A percentile compares a stretch with the other conserved stretches of the same genome.
Conservation (phyloP, 495 filamentous ascomycete genomes). For the Hypoxylon lenormandii region DNA sequence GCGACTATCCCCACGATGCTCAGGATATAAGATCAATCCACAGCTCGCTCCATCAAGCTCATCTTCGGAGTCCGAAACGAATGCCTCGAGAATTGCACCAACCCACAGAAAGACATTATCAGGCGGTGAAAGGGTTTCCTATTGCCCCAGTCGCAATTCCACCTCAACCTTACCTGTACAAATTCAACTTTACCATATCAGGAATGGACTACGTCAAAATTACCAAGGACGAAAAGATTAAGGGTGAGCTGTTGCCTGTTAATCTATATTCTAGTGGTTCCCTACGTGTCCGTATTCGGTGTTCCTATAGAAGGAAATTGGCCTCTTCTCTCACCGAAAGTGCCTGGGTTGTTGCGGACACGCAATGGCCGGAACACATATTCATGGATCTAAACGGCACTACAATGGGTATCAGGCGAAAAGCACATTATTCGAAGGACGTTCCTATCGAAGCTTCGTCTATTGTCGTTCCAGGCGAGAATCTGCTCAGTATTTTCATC, state of each 20-base stretch:
- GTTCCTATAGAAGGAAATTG: conserved; percentile 41
- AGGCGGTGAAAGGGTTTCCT: conserved; percentile 60
- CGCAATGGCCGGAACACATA: conserved; percentile 77
- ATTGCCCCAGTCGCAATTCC: conserved; percentile 55
- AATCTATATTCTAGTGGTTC: conserved; percentile 54
- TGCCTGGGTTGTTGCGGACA: conserved; percentile 72
- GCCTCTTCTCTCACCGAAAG: conserved; percentile 46
- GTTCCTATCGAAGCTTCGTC: conserved; percentile 78
- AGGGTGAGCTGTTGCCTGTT: conserved; percentile 42
- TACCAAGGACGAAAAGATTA: conserved; percentile 20
- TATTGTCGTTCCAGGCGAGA: conserved; percentile 64
- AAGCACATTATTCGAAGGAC: conserved; percentile 77
- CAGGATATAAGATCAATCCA: conserved; percentile 60
- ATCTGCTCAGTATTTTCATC: conserved; percentile 68
- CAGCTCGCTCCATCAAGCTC: conserved; percentile 68
- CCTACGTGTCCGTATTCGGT: conserved; percentile 56
- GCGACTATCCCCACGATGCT: conserved; percentile 54
- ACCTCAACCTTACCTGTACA: conserved; percentile 46
- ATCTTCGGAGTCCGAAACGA: conserved; percentile 67
- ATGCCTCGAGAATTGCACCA: conserved; percentile 42
- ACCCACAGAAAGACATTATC: conserved; percentile 57
- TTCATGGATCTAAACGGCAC: conserved; percentile 75
- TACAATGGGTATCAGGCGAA: conserved; percentile 70
- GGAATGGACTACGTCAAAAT: conserved; percentile 48
- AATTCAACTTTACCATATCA: conserved; percentile 54